Evolutionary conservation across 1,284 basidiomycete species (phyloP).

Genomic region (Cutaneotrichosporon cutaneum): DNA sequence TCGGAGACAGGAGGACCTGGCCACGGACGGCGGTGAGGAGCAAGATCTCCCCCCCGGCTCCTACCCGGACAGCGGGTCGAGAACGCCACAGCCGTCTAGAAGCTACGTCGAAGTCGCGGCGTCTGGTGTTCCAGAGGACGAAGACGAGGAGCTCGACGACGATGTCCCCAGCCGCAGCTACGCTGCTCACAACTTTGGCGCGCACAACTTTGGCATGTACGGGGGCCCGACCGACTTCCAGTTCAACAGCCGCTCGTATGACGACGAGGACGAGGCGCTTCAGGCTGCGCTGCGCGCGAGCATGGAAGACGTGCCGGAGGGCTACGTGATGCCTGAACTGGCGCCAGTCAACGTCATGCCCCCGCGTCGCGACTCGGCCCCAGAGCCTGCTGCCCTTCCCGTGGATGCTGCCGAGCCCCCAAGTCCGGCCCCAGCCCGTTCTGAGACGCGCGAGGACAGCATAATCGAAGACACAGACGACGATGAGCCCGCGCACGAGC

Average conservation of each 20-base stretch:
- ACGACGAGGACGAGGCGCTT: constrained; percentile 81
- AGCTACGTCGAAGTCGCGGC: constrained; percentile 8
- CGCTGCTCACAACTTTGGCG: constrained; percentile 1
- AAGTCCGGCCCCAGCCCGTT: constrained; percentile 22
- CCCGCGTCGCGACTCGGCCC: background rate
- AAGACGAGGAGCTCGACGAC: constrained; percentile 29
- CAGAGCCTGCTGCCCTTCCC: constrained; percentile 34
- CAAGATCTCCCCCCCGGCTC: constrained; percentile 15
- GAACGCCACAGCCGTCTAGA: constrained; percentile 16
- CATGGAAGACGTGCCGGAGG: constrained; percentile 62
- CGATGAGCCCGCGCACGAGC: constrained; percentile 45
- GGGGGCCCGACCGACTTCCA: constrained; percentile 42
- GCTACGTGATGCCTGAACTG: constrained; percentile 26
- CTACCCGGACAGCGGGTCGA: constrained; percentile 2
- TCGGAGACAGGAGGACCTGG: constrained; percentile 24
- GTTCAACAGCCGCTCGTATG: constrained; percentile 57
- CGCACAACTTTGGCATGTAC: constrained; percentile 11
- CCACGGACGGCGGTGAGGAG: constrained; percentile 15
- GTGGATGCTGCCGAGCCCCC: constrained; percentile 22
- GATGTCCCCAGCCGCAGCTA: constrained; percentile 8
- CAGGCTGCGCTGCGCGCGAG: constrained; percentile 82
- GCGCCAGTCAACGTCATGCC: constrained; percentile 12
- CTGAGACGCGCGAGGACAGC: constrained; percentile 2
- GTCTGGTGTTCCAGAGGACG: constrained; percentile 17
- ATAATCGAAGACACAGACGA: constrained; percentile 29